Conservation (phyloP, 768 basidiomycete genomes). For the Suillus subluteus region DNA sequence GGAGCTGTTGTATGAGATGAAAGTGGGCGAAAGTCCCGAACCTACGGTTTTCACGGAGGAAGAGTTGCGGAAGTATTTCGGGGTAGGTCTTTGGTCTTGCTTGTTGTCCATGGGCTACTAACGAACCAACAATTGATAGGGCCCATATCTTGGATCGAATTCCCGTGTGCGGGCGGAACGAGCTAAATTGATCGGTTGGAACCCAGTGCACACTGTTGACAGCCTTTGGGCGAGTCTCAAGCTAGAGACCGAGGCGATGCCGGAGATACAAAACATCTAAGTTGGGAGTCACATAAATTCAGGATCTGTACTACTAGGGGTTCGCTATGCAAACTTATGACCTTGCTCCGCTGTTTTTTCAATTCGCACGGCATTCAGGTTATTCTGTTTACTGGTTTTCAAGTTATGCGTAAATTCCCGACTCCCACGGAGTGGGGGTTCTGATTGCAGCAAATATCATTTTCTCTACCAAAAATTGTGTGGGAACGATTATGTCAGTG, state of each 20-base stretch:
- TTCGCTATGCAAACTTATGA: no score
- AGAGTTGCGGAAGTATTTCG: constrained; percentile 22
- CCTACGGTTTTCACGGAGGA: constrained; percentile 47
- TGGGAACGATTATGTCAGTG: no score
- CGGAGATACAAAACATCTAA: constrained; percentile 14
- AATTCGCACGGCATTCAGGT: no score
- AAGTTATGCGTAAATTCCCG: no score
- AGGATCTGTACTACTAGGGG: neutral
- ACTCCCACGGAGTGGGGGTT: no score
- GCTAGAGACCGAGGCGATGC: constrained; percentile 25
- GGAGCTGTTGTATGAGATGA: constrained; percentile 35
- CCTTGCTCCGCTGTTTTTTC: no score
- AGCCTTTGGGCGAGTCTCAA: constrained; percentile 26
- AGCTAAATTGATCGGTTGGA: constrained; percentile 26
- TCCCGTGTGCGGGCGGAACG: constrained; percentile 26
- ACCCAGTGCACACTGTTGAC: constrained; percentile 31
- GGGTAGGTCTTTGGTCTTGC: constrained; percentile 15
- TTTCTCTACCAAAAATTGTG: no score
- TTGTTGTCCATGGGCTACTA: neutral
- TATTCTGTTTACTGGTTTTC: no score
- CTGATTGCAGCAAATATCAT: no score
- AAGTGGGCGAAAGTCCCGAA: constrained; percentile 39
- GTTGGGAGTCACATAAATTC: neutral
- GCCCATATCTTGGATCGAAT: constrained; percentile 21
- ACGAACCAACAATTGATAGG: constrained; percentile 15